A percentile compares a stretch with the other conserved stretches of the same genome.
phyloP scores from a whole-genome alignment of 257 asterid genomes.

The Solanum stenotomum region DNA sequence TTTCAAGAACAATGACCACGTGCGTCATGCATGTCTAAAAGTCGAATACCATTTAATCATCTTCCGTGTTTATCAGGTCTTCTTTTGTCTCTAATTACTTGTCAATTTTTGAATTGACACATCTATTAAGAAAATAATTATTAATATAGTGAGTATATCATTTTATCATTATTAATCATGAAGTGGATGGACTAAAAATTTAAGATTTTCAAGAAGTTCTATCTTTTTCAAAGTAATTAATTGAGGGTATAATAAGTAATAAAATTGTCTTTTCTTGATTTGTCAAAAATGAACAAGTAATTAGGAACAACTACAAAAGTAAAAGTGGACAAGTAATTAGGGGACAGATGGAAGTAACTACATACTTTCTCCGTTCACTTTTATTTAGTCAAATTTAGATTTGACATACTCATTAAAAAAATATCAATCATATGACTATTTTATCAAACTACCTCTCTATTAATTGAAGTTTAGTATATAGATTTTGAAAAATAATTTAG shows the following conservation, averaged over 20 bases:
- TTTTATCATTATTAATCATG: no score
- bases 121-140: no score
- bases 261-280: not conserved
- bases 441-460: not conserved
- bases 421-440: not conserved
- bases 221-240: no score
- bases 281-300: not conserved
- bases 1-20: not conserved
- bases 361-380: not conserved
- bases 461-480: not conserved
- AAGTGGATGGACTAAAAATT: not conserved
- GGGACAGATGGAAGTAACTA: not conserved
- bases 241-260: no score
- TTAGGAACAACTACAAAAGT: not conserved
- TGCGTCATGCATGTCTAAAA: not conserved
- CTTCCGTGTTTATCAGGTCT: no score
- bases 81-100: no score
- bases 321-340: no score
- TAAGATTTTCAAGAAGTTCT: not conserved
- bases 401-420: not conserved
- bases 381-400: not conserved
- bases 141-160: no score
- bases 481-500: not conserved
- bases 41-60: not conserved
- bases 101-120: no score